phyloP scores from a whole-genome alignment of 2,329 filamentous ascomycete species.

The Xylariaceae sp. region DNA sequence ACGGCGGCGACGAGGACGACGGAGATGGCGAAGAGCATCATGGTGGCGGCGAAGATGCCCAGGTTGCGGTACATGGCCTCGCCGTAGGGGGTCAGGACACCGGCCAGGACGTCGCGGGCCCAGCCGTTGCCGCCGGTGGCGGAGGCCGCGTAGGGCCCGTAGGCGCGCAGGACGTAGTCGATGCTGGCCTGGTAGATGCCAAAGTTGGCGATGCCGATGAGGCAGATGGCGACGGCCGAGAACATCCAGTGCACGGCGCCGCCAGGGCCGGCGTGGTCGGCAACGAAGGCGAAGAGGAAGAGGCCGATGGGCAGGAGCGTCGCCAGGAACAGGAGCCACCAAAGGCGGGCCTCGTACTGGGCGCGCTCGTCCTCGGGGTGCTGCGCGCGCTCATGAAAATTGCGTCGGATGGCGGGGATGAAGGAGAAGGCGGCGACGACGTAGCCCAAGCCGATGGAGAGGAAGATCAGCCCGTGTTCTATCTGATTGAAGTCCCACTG shows the following conservation, averaged over 20 bases:
- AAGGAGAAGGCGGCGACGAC: constrained; percentile 57
- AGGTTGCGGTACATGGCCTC: constrained; percentile 62
- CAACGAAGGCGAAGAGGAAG: constrained; percentile 67
- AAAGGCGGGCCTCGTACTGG: constrained; percentile 65
- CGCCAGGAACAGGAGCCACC: constrained; percentile 59
- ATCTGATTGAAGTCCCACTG: constrained; percentile 62
- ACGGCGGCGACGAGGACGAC: constrained; percentile 58
- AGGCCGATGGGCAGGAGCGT: constrained; percentile 62
- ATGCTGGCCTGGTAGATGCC: constrained; percentile 73
- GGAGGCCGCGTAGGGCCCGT: constrained; percentile 68
- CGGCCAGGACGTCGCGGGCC: constrained; percentile 68
- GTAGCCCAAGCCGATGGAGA: constrained; percentile 65
- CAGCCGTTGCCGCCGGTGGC: constrained; percentile 75
- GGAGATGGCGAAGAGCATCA: constrained; percentile 60
- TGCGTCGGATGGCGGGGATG: constrained; percentile 51
- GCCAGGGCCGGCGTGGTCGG: constrained; percentile 48
- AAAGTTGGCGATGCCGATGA: constrained; percentile 72
- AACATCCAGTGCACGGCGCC: constrained; percentile 58
- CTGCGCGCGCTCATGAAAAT: constrained; percentile 44
- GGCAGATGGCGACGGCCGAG: constrained; percentile 58
- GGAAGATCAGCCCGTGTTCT: constrained; percentile 56
- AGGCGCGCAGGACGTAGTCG: constrained; percentile 73
- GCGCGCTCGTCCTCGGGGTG: constrained; percentile 52
- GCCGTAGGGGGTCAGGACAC: constrained; percentile 65
- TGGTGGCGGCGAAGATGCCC: constrained; percentile 45